These are phyloP conservation scores for Fonsecaea erecta DNA, from an alignment of 2,329 filamentous ascomycete genomes.

Conservation along the genomic window DNA sequence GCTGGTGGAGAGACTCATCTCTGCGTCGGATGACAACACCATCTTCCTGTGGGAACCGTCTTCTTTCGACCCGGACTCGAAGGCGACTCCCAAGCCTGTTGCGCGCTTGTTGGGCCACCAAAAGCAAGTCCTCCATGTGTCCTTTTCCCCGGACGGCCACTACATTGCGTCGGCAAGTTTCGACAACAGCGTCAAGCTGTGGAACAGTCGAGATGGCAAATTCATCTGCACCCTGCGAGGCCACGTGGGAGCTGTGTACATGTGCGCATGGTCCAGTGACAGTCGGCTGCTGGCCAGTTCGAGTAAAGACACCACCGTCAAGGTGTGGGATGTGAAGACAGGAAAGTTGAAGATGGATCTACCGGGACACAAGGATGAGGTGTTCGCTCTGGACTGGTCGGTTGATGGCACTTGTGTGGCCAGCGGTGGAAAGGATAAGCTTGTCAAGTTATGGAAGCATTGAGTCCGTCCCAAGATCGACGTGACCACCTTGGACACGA, in stretches of 20 bases:
- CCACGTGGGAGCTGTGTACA: constrained; percentile 90
- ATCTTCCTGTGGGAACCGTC: constrained; percentile 94
- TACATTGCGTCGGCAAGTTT: constrained; percentile 88
- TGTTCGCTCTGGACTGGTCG: constrained; percentile 94
- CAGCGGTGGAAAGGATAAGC: constrained; percentile 91
- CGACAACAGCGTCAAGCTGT: constrained; percentile 94
- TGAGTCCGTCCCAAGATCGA: constrained; percentile 39
- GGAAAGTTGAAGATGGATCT: constrained; percentile 82
- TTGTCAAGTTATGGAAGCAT: constrained; percentile 68
- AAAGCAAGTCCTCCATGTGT: constrained; percentile 95
- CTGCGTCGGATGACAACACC: constrained; percentile 92
- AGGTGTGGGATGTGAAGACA: constrained; percentile 89
- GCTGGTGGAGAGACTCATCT: constrained; percentile 82
- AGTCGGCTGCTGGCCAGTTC: constrained; percentile 84
- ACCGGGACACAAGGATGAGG: constrained; percentile 88
- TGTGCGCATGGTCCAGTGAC: constrained; percentile 90
- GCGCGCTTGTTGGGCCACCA: constrained; percentile 91
- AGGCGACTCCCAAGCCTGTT: constrained; percentile 75
- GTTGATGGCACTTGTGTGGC: constrained; percentile 86
- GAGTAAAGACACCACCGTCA: constrained; percentile 90
- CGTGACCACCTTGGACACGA: neutral
- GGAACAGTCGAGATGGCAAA: constrained; percentile 77
- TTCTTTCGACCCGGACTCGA: constrained; percentile 33
- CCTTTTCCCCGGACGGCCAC: constrained; percentile 86
- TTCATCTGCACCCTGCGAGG: constrained; percentile 88